These are phyloP conservation scores for Lipomyces sp. DNA, from an alignment of 805 yeast species.

Conservation along the genomic window DNA sequence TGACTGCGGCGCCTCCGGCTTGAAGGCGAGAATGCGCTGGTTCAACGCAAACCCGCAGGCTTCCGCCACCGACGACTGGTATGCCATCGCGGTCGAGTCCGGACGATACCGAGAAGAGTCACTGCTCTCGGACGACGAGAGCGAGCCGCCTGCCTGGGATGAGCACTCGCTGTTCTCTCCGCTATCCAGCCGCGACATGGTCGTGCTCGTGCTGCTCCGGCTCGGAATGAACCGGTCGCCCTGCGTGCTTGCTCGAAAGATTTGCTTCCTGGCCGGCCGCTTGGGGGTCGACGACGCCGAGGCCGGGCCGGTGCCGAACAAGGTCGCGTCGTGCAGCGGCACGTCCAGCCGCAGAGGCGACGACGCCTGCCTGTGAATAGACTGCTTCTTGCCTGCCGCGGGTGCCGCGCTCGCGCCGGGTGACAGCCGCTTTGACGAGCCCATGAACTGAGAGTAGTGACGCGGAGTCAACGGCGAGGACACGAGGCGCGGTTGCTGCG, in stretches of 20 bases:
- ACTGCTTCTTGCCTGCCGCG: conserved; percentile 11
- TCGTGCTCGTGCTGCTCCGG: conserved; percentile 49
- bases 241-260: conserved; percentile 30
- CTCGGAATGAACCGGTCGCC: conserved; percentile 64
- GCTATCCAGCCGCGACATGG: conserved; percentile 43
- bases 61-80: conserved; percentile 63
- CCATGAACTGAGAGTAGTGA: conserved; percentile 13
- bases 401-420: conserved; percentile 8
- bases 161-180: conserved; percentile 2
- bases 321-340: conserved; percentile 42
- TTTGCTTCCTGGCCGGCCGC: conserved; percentile 29
- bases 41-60: conserved; percentile 89
- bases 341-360: conserved; percentile 50
- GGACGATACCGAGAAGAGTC: not conserved
- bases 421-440: conserved; percentile 11
- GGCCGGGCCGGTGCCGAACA: conserved; percentile 38
- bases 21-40: conserved; percentile 78
- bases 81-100: conserved; percentile 15
- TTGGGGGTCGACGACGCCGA: conserved; percentile 34
- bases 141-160: conserved; percentile 29
- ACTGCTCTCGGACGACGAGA: conserved; percentile 41
- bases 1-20: conserved; percentile 71
- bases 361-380: conserved; percentile 24
- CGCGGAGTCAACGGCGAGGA: conserved; percentile 22
- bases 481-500: conserved; percentile 30